These are phyloP conservation scores for Picea abies DNA, from an alignment of 83 land plant species.

Conservation along the genomic window DNA sequence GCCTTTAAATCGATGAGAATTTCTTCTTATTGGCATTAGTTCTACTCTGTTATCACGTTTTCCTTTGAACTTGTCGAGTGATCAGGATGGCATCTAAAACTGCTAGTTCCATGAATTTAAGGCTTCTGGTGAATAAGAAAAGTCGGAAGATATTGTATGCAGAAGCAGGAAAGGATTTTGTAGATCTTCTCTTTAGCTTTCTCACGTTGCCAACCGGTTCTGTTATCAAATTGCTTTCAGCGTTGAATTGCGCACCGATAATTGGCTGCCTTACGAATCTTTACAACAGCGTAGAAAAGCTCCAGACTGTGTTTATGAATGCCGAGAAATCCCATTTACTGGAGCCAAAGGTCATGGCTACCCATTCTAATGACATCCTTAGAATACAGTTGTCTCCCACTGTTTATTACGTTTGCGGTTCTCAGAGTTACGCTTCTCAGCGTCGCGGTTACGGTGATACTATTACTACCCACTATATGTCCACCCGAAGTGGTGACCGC, in stretches of 20 bases:
- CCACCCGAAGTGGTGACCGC: no score
- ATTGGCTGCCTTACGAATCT: conserved; percentile 22
- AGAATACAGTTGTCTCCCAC: no score
- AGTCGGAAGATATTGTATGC: conserved; percentile 16
- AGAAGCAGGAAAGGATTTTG: conserved; percentile 18
- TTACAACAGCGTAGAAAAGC: conserved; percentile 25
- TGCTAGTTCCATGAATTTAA: background rate
- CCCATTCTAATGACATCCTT: background rate
- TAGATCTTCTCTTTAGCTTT: conserved; percentile 21
- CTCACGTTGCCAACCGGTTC: conserved; percentile 17
- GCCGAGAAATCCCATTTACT: background rate
- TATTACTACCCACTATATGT: no score
- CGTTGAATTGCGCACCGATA: background rate
- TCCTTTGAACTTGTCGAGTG: background rate
- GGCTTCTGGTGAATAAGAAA: conserved; percentile 4
- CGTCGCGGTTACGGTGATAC: no score
- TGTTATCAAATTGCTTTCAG: conserved; percentile 14
- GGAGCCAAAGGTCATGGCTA: background rate
- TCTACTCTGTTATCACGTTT: no score
- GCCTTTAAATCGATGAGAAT: no score
- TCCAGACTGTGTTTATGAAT: background rate
- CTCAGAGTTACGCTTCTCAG: no score
- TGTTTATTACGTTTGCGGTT: no score
- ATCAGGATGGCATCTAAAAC: background rate
- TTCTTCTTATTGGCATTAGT: no score